These are phyloP conservation scores for Irpex lacteus DNA, from an alignment of 1,284 basidiomycete genomes.

Conservation along the genomic window DNA sequence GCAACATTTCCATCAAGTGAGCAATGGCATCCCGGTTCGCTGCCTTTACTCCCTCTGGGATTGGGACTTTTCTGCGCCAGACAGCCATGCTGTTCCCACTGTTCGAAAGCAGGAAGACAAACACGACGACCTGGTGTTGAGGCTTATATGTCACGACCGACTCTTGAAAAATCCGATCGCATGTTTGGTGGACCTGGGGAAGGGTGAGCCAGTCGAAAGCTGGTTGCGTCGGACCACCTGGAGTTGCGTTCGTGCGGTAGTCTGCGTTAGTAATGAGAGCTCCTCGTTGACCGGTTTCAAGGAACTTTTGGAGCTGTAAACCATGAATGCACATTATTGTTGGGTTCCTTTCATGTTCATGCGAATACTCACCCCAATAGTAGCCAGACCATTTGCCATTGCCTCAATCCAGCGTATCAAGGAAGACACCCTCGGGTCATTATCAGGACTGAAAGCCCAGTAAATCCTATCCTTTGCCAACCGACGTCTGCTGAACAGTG, in stretches of 20 bases:
- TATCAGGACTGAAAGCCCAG: constrained; percentile 66
- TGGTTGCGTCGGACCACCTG: constrained; percentile 41
- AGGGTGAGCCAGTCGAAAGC: constrained; percentile 75
- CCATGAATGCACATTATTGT: constrained; percentile 5
- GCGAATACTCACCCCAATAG: constrained; percentile 54
- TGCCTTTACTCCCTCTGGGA: constrained; percentile 54
- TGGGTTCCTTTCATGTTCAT: no score
- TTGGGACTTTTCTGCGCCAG: constrained; percentile 66
- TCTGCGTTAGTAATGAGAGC: constrained; percentile 68
- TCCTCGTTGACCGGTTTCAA: constrained; percentile 66
- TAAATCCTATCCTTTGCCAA: constrained; percentile 61
- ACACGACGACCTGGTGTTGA: constrained; percentile 57
- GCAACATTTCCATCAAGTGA: constrained; percentile 37
- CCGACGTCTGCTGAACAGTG: constrained; percentile 48
- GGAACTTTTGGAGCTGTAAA: constrained; percentile 61
- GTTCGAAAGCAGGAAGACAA: constrained; percentile 68
- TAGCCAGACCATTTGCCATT: constrained; percentile 55
- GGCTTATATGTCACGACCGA: constrained; percentile 76
- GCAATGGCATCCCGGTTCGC: constrained; percentile 45
- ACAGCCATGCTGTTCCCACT: constrained; percentile 72
- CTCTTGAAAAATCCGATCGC: constrained; percentile 69
- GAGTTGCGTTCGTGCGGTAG: constrained; percentile 47
- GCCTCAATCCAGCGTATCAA: constrained; percentile 58
- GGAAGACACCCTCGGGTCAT: constrained; percentile 59
- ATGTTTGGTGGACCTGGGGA: constrained; percentile 55